A percentile compares a stretch with the other conserved stretches of the same genome.
Evolutionary conservation across 2,329 filamentous ascomycete genomes (phyloP).

Genomic region (Talaromyces sp.): DNA sequence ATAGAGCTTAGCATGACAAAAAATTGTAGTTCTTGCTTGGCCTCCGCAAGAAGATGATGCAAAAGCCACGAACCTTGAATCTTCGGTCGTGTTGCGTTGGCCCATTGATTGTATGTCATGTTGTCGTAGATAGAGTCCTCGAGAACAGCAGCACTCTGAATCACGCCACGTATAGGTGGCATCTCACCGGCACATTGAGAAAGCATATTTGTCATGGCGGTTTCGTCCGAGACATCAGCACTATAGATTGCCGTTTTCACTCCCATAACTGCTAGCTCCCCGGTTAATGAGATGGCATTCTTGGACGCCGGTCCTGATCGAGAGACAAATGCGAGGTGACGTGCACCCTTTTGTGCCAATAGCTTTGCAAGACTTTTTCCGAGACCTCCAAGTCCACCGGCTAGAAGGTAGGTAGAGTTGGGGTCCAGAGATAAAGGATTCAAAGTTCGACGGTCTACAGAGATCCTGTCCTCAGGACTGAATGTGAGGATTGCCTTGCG

Average conservation of each 20-base stretch:
- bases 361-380: slow-evolving; percentile 31
- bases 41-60: slow-evolving; percentile 22
- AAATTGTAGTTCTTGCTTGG: slow-evolving; percentile 32
- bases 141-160: slow-evolving; percentile 39
- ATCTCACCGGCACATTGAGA: neutral
- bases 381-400: slow-evolving; percentile 20
- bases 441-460: neutral
- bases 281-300: slow-evolving; percentile 9
- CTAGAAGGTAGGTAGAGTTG: neutral
- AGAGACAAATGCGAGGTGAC: slow-evolving; percentile 31
- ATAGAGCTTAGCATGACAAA: slow-evolving; percentile 39
- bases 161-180: slow-evolving; percentile 36
- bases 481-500: neutral
- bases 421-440: neutral
- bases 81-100: slow-evolving; percentile 35
- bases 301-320: slow-evolving; percentile 24
- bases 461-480: neutral
- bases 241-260: neutral
- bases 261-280: neutral
- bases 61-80: slow-evolving; percentile 33
- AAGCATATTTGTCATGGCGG: neutral
- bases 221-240: neutral
- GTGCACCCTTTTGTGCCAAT: slow-evolving; percentile 30
- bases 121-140: slow-evolving; percentile 33
- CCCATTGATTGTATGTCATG: slow-evolving; percentile 30